Base-by-base conservation (phyloP, 2,329 filamentous ascomycete genomes). In the Zasmidium cellare region DNA sequence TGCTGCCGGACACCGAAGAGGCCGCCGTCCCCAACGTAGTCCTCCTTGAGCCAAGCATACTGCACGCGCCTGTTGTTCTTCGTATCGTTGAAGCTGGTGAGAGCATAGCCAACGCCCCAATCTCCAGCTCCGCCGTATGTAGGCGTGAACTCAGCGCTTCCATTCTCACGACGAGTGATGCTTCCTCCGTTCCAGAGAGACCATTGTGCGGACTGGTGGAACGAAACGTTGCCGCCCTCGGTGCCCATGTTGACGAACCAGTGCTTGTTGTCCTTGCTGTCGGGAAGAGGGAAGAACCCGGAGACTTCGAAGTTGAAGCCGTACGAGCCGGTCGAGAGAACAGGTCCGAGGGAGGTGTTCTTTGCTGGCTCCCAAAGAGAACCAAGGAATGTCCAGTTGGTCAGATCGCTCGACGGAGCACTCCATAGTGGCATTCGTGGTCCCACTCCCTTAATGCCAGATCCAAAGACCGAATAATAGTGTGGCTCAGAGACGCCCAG, bases 241-340 rank as follows among this genome's bases (percentile, higher is more conserved):
- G 75, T 67, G 9, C 69, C 71, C 59, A 63, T 77, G 53, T 77
- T 73, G 23, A 73, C 69, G 59, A 76, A 79, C 68, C 76, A 79
- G 59, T 79, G 77, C 7, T 75, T 63, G 24, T 76, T 70, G 7
- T 76, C 76, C 56, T 76, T 74, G 35, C 74, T 71, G 46, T 80
- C 77, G 3, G 71, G 67, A 2, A 79, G 66, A 16, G 74, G 74
- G 67, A 79, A 80, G 69, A 79, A 79, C 57, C 78, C 77, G 0
- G 76, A 78, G 56, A 79, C 77, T 62, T 80, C 78, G 48, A 79
- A 79, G 65, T 80, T 80, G 69, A 73, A 79, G 9, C 71, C 77
- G 53, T 79, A 78, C 1, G 71, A 73, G 19, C 77, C 77, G 7
- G 78, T 79, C 51, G 76, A 72, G 3, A 79, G 59, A 6, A 76